phyloP scores from a whole-genome alignment of 2,329 filamentous ascomycete species.

The Zymoseptoria brevis region DNA sequence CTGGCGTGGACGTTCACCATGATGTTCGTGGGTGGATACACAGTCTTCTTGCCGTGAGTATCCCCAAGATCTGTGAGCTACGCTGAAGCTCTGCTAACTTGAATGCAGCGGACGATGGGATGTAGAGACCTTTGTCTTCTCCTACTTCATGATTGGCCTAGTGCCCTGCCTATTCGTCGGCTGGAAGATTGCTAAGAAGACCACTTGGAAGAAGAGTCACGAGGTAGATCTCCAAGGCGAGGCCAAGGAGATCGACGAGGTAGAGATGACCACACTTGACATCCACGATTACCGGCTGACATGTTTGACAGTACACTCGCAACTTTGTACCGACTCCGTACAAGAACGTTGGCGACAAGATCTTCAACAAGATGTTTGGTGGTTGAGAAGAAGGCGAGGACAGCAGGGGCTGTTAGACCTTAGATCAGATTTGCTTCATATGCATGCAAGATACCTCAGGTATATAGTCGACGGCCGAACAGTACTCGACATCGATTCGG shows the following conservation, averaged over 20 bases:
- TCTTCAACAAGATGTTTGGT: slow-evolving; percentile 41
- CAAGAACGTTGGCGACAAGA: slow-evolving; percentile 32
- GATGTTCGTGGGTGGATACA: slow-evolving; percentile 67
- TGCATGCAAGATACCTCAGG: neutral
- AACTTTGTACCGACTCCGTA: slow-evolving; percentile 17
- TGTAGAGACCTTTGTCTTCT: slow-evolving; percentile 61
- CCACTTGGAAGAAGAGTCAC: too few species aligned
- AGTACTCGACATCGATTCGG: too few species aligned
- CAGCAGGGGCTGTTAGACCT: neutral
- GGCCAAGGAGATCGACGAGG: slow-evolving; percentile 51
- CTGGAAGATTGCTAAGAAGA: slow-evolving; percentile 64
- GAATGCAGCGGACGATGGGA: slow-evolving; percentile 54
- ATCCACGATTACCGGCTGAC: neutral
- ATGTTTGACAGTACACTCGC: slow-evolving; percentile 12
- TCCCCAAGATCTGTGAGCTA: too few species aligned
- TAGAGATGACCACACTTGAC: slow-evolving; percentile 34
- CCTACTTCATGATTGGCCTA: slow-evolving; percentile 63
- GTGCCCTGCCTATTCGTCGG: slow-evolving; percentile 60
- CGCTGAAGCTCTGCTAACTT: too few species aligned
- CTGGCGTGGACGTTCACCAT: slow-evolving; percentile 58
- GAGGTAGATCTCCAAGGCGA: slow-evolving; percentile 58
- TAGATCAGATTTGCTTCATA: neutral
- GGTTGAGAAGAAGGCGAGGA: slow-evolving; percentile 3
- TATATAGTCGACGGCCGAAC: neutral
- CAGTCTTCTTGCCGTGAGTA: slow-evolving; percentile 59